Percentiles rank a stretch among this genome's conserved stretches.
Conservation (phyloP, 192 early-diverging fungal species). For the Podila verticillata region DNA sequence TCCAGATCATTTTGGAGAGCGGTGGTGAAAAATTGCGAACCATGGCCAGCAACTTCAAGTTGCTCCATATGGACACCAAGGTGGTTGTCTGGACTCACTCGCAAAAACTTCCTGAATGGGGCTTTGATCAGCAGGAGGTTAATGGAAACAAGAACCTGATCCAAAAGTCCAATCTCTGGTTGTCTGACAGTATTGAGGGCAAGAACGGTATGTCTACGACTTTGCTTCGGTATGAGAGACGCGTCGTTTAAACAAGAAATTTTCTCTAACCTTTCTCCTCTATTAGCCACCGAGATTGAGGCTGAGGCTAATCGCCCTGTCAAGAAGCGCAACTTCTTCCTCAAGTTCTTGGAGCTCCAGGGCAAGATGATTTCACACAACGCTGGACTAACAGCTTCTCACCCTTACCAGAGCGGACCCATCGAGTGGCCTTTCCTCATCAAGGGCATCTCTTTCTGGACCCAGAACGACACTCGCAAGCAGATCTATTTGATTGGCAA, state of each 20-base stretch:
- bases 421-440: constrained; percentile 89
- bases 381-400: constrained; percentile 84
- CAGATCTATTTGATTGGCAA: constrained; percentile 95
- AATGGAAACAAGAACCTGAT: constrained; percentile 91
- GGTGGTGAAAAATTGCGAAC: constrained; percentile 62
- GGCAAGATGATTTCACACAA: constrained; percentile 91
- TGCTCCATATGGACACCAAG: constrained; percentile 81
- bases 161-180: constrained; percentile 82
- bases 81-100: constrained; percentile 83
- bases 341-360: constrained; percentile 92
- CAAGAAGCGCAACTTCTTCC: constrained; percentile 72
- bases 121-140: constrained; percentile 85
- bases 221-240: constrained; percentile 19
- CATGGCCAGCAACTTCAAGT: constrained; percentile 69
- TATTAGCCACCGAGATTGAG: constrained; percentile 57
- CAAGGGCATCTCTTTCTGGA: constrained; percentile 94
- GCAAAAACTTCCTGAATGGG: constrained; percentile 86
- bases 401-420: constrained; percentile 90
- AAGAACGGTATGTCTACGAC: constrained; percentile 67
- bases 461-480: constrained; percentile 72
- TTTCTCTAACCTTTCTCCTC: constrained; percentile 39
- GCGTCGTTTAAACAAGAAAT: neutral
- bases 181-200: constrained; percentile 79
- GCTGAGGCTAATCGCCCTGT: constrained; percentile 61
- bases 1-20: constrained; percentile 69